Conservation (phyloP, 306 rosid species). For the Prunus padus region DNA sequence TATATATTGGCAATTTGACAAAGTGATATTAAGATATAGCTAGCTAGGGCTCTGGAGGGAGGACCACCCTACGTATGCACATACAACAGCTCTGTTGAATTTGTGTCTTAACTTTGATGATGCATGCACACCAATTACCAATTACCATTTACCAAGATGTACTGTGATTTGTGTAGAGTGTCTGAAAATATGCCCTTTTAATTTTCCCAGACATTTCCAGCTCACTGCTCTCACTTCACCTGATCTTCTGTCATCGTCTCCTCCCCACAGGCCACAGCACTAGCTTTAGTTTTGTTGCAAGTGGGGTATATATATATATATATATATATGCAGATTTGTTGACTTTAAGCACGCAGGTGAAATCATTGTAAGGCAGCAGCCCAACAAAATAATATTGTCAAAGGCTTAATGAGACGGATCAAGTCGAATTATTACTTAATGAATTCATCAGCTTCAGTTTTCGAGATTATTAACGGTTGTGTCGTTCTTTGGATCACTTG, state of each 20-base stretch:
- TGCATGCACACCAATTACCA: too few relatives aligned
- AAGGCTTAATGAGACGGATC: background rate
- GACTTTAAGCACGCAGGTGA: background rate
- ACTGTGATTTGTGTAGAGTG: too few relatives aligned
- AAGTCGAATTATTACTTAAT: background rate
- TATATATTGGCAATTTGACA: background rate
- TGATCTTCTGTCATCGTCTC: too few relatives aligned
- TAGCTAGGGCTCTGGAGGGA: background rate
- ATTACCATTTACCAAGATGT: too few relatives aligned
- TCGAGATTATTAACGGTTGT: background rate
- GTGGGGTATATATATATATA: too few relatives aligned
- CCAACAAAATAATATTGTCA: background rate
- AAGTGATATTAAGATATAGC: background rate
- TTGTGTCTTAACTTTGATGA: too few relatives aligned
- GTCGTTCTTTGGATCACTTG: background rate
- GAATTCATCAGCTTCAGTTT: background rate
- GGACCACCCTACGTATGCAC: background rate
- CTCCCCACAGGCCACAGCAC: too few relatives aligned
- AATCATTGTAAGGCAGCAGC: background rate
- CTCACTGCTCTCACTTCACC: too few relatives aligned
- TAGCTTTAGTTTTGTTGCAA: too few relatives aligned
- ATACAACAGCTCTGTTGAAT: too few relatives aligned
- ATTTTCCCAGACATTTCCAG: too few relatives aligned
- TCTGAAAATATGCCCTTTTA: too few relatives aligned
- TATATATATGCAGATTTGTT: background rate